Base-by-base conservation (phyloP, 2,329 filamentous ascomycete species). In the Sclerotinia nivalis region DNA sequence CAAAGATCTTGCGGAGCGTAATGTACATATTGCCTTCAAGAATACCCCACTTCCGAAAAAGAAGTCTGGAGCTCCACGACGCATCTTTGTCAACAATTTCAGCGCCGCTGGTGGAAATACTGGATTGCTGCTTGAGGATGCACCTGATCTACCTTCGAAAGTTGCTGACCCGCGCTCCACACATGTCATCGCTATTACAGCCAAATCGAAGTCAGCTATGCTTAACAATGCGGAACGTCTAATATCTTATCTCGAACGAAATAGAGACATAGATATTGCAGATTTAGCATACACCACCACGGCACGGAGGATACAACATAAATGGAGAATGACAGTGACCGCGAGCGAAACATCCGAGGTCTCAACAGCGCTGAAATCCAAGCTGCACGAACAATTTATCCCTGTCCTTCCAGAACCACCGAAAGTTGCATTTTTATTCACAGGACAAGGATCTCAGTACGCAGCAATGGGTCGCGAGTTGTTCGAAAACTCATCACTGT, bases 271-370 rank as follows among this genome's bases (percentile, higher is more conserved):
- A 18, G 68, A 70, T 34, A 68, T 79, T 34, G 50, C 72, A 3
- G 74, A 77, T 71, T 67, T 79, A 9, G 74, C 78, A 22, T 79
- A 79, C 64, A 78, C 78, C 2, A 76, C 75, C 9, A 76, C 75
- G 37, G 76, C 76, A 20, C 85, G 89, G 31, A 84, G 85, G 58
- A 84, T 87, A 15, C 88, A 90, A 72, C 85, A 89, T 77, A 82
- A 84, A 74, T 86, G 84, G 80, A 83, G 87, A 40, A 81, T 87
- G 77, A 84, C 82, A 55, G 81, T 86, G 56, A 78, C 81, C 4
- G 84, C 81, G 37, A 65, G 25, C 18, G 59, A 69, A 9, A 40
- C 54, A 49, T 69, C 59, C 4, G 67, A 80, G 91, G 89, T 8
- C 6, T 55, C 67, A 18, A 49, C 25, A 65, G 59, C 59, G 1